Evolutionary conservation across 2,329 filamentous ascomycete species (phyloP), one percentile per base, ranked within the genome.

Genomic region (Nothophaeocryptopus gaeumannii): DNA sequence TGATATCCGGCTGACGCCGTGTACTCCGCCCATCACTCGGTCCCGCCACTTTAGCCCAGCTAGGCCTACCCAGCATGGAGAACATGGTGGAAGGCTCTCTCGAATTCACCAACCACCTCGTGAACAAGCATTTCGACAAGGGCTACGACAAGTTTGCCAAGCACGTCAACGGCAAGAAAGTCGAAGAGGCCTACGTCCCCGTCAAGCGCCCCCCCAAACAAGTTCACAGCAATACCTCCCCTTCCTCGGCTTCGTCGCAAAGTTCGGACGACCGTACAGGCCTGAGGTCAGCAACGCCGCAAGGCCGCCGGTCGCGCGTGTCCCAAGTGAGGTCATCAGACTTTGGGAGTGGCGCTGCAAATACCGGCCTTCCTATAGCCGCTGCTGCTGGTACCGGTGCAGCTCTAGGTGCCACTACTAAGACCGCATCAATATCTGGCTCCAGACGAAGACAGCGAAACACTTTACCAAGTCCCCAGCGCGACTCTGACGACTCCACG

Each of bases 61-160:
- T 31, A 13, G 35, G 14, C 32, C 20, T 31, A 35, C 37, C 32
- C 16, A 30, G 38, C 33, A 52, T 48, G 55, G 61, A 61, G 45
- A 52, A 36, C 30, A 52, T 63, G 33, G 60, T 62, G 7, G 63
- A 66, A 42, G 53, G 62, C 26, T 56, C 55, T 8, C 57, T 59
- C 20, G 59, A 61, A 40, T 52, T 54, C 16, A 31, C 58, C 36
- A 56, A 60, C 45, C 57, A 61, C 39, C 39, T 61, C 13, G 55
- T 56, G 29, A 56, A 62, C 37, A 56, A 55, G 29, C 54, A 67
- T 39, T 63, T 55, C 41, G 64, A 67, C 20, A 45, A 46, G n/a
- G 54, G 47, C 26, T 65, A 60, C 53, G 63, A 65, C 47, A 54
- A 50, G 9, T 47, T 35, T 20, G 39, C 40, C 9, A 56, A 55